A percentile compares a stretch with the other conserved stretches of the same genome.
Evolutionary conservation across 805 yeast genomes (phyloP).

Genomic region (Candida sithepensis): DNA sequence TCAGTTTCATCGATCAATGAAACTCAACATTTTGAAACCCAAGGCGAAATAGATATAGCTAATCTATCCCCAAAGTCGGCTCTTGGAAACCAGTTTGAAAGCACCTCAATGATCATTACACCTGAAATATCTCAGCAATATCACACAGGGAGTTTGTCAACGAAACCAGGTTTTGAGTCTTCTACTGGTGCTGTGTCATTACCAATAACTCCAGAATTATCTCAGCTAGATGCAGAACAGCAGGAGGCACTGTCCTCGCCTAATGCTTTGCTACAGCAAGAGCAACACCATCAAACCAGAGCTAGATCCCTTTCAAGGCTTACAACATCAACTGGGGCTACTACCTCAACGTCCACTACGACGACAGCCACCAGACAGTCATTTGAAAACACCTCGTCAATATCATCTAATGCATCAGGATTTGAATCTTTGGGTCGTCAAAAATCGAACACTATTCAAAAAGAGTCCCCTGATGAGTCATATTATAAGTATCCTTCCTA

Average conservation of each 20-base stretch:
- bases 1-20: neutral
- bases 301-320: neutral
- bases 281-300: neutral
- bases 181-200: neutral
- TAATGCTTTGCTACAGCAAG: neutral
- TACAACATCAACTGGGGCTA: neutral
- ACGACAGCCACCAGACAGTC: neutral
- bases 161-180: neutral
- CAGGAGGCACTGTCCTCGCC: neutral
- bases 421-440: neutral
- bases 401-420: neutral
- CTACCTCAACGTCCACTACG: neutral
- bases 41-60: neutral
- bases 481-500: conserved; percentile 16
- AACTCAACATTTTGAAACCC: neutral
- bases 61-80: neutral
- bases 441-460: neutral
- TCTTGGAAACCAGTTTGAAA: neutral
- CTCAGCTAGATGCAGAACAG: neutral
- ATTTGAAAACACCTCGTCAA: neutral
- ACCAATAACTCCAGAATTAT: neutral
- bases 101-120: neutral
- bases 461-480: neutral
- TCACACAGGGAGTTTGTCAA: neutral
- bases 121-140: neutral